Evolutionary conservation across 2,329 filamentous ascomycete genomes (phyloP).

Genomic region (Hymenoscyphus infarciens): DNA sequence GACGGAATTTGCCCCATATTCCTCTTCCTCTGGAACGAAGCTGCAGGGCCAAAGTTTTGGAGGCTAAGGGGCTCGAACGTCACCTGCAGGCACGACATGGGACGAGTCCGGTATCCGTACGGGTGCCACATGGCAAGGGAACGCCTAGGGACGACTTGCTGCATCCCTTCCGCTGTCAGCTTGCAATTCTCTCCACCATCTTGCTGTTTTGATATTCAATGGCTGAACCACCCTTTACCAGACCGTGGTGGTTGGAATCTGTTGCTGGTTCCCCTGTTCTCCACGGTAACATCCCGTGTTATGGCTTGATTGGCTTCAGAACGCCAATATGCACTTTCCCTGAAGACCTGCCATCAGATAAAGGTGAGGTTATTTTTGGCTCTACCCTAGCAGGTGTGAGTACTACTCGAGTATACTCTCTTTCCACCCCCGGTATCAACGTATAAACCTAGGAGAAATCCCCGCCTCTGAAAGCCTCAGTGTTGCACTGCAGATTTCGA

Average conservation of each 20-base stretch:
- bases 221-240: slow-evolving; percentile 5
- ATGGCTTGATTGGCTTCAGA: neutral
- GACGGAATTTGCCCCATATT: neutral
- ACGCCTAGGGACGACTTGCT: neutral
- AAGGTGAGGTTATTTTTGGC: slow-evolving; percentile 9
- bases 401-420: neutral
- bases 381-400: neutral
- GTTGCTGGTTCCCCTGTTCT: neutral
- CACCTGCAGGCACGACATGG: neutral
- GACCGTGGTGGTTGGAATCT: slow-evolving; percentile 5
- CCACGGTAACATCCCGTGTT: neutral
- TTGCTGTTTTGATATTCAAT: neutral
- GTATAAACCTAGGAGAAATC: neutral
- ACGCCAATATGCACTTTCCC: slow-evolving; percentile 8
- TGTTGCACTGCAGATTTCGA: slow-evolving; percentile 5
- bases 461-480: slow-evolving; percentile 8
- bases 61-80: neutral
- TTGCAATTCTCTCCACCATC: neutral
- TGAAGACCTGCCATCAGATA: slow-evolving; percentile 10
- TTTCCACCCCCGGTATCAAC: neutral
- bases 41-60: neutral
- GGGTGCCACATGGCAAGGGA: neutral
- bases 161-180: neutral
- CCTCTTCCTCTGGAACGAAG: neutral
- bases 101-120: neutral